Evolutionary conservation across 768 basidiomycete genomes (phyloP), one percentile per base, ranked within the genome.

Genomic region (Lactarius deliciosus): DNA sequence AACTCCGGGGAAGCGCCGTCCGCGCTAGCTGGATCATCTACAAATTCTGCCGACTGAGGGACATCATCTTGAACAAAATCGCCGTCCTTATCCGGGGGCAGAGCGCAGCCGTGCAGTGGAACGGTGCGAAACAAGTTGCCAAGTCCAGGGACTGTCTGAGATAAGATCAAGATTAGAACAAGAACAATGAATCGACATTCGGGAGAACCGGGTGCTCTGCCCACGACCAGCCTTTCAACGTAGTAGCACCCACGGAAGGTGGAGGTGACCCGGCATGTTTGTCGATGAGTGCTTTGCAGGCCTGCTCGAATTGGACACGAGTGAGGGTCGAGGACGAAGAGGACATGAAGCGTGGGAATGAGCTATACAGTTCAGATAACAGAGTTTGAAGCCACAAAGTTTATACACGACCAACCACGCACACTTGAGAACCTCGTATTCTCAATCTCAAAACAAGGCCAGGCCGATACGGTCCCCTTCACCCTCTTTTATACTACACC

Each of bases 301-400:
- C 85, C 10, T 74, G 64, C 61, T 88, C 85, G 73, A 92, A 92
- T 68, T 86, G 77, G 13, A 76, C 45, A 68, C 88, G 86, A 68
- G 87, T 83, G 65, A 87, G 77, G 76, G 83, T 81, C 65, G 69
- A 76, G 68, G 75, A 74, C 73, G 75, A 75, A 73, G 72, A 57
- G 63, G 43, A 41, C n/a, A 69, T 66, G 58, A 64, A 64, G 66
- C 57, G 70, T 64, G 64, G 55, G 66, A 68, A 72, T 71, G 70
- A 71, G 56, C 75, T 83, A 74, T 80, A 79, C 77, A 88, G 85
- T 76, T 82, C 50, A 56, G 66, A 59, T 75, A 79, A 75, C 81
- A 87, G 85, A 80, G 86, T 85, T 88, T 67, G 82, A 81, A 86
- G 86, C 87, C 86, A 86, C 80, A 15, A 28, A 59, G 70, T 65